phyloP scores from a whole-genome alignment of 177 flowering plant genomes.

The Vitis hybrid region DNA sequence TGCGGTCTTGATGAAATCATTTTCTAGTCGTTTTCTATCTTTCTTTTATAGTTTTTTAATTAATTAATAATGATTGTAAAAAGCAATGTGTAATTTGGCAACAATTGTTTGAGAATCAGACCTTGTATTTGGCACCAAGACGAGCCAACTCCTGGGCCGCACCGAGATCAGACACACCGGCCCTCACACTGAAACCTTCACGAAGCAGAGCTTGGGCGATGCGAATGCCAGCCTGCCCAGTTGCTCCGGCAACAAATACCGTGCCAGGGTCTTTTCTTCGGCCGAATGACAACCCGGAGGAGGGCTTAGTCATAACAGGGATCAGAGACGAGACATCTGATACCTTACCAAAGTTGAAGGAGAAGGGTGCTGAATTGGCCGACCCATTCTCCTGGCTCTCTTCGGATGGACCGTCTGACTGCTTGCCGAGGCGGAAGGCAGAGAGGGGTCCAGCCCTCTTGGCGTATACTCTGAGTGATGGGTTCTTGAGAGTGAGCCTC shows the following conservation, averaged over 20 bases:
- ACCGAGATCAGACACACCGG: constrained; percentile 83
- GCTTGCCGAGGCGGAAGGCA: constrained; percentile 39
- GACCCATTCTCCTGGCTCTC: constrained; percentile 14
- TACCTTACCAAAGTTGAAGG: constrained; percentile 48
- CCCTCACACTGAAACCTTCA: constrained; percentile 80
- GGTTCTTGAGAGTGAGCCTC: constrained; percentile 22
- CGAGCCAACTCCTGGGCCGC: constrained; percentile 91
- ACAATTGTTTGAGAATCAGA: constrained; percentile 12
- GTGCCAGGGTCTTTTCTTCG: constrained; percentile 75
- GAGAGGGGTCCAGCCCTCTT: constrained; percentile 35
- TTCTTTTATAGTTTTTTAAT: too few species aligned
- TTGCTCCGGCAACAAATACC: constrained; percentile 91
- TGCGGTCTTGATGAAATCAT: constrained; percentile 18
- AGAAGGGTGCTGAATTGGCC: constrained; percentile 33
- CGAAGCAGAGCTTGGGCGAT: constrained; percentile 74
- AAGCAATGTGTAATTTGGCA: background rate
- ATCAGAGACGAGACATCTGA: constrained; percentile 61
- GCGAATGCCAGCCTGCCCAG: constrained; percentile 84
- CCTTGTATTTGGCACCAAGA: constrained; percentile 80
- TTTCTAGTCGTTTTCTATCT: background rate
- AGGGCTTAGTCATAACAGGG: constrained; percentile 47
- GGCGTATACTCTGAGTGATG: constrained; percentile 35
- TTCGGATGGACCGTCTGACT: constrained; percentile 16
- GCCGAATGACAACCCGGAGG: constrained; percentile 48
- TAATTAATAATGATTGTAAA: too few species aligned